phyloP scores from a whole-genome alignment of 2,329 filamentous ascomycete species.

The Colletotrichum sojae region DNA sequence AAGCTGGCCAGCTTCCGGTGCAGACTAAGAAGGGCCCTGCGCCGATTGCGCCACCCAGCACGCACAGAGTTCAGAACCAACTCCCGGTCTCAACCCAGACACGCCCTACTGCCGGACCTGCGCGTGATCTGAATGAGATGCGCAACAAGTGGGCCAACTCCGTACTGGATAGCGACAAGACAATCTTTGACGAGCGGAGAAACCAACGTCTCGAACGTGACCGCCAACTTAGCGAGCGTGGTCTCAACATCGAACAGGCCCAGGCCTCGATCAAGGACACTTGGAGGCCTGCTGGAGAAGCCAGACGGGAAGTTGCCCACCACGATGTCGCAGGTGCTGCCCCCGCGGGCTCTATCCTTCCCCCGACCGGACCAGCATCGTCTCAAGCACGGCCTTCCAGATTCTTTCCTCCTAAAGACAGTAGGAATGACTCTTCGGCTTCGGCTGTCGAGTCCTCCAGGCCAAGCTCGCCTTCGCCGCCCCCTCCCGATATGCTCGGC shows the following conservation, averaged over 20 bases:
- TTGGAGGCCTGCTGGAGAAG: slow-evolving; percentile 63
- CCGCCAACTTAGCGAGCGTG: slow-evolving; percentile 60
- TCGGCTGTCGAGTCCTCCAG: slow-evolving; percentile 55
- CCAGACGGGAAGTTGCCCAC: slow-evolving; percentile 51
- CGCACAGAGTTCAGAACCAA: slow-evolving; percentile 39
- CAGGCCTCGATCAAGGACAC: slow-evolving; percentile 67
- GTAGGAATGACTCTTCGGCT: slow-evolving; percentile 56
- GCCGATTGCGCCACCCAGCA: slow-evolving; percentile 58
- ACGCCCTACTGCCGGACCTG: slow-evolving; percentile 14
- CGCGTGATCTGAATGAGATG: slow-evolving; percentile 37
- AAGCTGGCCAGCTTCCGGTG: slow-evolving; percentile 49
- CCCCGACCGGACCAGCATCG: slow-evolving; percentile 48
- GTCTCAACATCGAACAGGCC: slow-evolving; percentile 59
- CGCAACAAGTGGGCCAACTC: slow-evolving; percentile 58
- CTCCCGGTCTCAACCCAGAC: slow-evolving; percentile 16
- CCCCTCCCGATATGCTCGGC: slow-evolving; percentile 77
- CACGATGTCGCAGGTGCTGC: slow-evolving; percentile 39
- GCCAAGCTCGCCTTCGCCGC: slow-evolving; percentile 75
- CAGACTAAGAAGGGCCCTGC: slow-evolving; percentile 56
- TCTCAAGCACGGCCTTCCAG: slow-evolving; percentile 68
- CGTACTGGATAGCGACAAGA: slow-evolving; percentile 63
- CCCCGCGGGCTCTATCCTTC: slow-evolving; percentile 44
- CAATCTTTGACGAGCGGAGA: slow-evolving; percentile 55
- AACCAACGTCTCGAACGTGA: slow-evolving; percentile 59
- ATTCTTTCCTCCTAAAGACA: slow-evolving; percentile 73